phyloP scores from a whole-genome alignment of 2,329 filamentous ascomycete species.

The Phoma herbarum region DNA sequence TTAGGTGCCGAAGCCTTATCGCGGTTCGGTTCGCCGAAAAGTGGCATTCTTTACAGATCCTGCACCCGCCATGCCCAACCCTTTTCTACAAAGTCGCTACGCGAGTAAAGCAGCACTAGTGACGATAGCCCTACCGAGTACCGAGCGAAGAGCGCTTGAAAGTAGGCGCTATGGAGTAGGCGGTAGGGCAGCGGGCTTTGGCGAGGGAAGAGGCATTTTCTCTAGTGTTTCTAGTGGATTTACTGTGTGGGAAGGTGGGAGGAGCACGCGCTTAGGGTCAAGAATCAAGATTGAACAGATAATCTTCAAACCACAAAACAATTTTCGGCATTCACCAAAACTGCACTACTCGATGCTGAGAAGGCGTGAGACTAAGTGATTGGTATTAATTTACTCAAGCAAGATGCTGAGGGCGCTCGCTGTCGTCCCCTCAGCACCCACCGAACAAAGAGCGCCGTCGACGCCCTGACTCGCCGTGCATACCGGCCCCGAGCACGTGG shows the following conservation, averaged over 20 bases:
- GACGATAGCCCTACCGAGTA: not conserved
- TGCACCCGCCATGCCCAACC: not conserved
- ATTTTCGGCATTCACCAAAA: too few relatives aligned
- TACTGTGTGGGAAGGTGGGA: not conserved
- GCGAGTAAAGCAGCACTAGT: not conserved
- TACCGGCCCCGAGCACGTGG: slow-evolving; percentile 14
- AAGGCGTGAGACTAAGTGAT: not conserved
- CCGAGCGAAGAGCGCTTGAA: not conserved
- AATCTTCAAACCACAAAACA: too few relatives aligned
- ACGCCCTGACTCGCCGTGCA: slow-evolving; percentile 10
- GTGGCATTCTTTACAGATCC: not conserved
- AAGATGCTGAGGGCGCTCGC: not conserved
- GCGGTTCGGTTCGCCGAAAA: not conserved
- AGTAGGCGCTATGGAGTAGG: not conserved
- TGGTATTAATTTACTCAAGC: not conserved
- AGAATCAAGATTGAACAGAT: too few relatives aligned
- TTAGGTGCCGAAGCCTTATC: not conserved
- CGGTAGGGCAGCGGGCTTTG: not conserved
- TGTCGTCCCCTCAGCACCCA: not conserved
- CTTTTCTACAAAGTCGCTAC: not conserved
- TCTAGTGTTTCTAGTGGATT: not conserved
- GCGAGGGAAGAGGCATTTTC: not conserved
- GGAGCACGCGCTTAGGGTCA: too few relatives aligned
- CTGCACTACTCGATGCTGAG: too few relatives aligned
- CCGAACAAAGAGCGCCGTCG: not conserved